These are phyloP conservation scores for Tylopilus sp. DNA, from an alignment of 768 basidiomycete genomes.

Conservation along the genomic window DNA sequence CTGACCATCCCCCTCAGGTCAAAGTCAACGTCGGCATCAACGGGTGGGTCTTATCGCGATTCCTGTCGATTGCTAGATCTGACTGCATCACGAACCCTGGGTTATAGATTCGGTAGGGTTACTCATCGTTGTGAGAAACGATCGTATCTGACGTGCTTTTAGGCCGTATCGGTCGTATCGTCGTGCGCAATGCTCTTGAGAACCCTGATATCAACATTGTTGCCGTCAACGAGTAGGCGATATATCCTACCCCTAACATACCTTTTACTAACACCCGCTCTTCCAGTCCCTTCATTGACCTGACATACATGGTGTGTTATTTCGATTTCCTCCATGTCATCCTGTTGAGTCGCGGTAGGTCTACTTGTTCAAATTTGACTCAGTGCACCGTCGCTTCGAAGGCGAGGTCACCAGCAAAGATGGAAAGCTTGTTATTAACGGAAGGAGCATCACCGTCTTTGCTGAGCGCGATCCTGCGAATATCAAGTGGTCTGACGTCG, in stretches of 20 bases:
- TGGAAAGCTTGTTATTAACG: constrained; percentile 86
- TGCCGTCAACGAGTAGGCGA: constrained; percentile 87
- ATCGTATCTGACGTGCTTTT: constrained; percentile 14
- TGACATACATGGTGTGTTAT: constrained; percentile 85
- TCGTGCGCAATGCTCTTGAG: constrained; percentile 88
- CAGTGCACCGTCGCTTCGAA: constrained; percentile 90
- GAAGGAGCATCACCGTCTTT: constrained; percentile 73
- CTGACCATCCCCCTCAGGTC: constrained; percentile 38
- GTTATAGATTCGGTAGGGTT: constrained; percentile 67
- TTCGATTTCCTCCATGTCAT: not conserved
- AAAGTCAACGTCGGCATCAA: constrained; percentile 98
- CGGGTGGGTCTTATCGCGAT: constrained; percentile 56
- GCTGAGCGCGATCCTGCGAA: constrained; percentile 82
- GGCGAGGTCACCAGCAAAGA: constrained; percentile 79
- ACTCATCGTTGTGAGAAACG: not conserved
- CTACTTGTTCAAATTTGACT: constrained; percentile 99
- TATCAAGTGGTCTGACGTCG: constrained; percentile 79
- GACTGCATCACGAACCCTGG: constrained; percentile 9
- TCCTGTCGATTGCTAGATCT: constrained; percentile 7
- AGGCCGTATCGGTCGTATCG: constrained; percentile 99
- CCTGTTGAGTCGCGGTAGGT: constrained; percentile 45
- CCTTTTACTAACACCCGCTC: constrained; percentile 3
- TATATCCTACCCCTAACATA: not conserved
- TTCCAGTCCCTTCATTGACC: constrained; percentile 90
- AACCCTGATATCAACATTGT: constrained; percentile 77